A percentile compares a stretch with the other conserved stretches of the same genome.
Conservation (phyloP, 1,284 basidiomycete genomes). For the Cerrena zonata region DNA sequence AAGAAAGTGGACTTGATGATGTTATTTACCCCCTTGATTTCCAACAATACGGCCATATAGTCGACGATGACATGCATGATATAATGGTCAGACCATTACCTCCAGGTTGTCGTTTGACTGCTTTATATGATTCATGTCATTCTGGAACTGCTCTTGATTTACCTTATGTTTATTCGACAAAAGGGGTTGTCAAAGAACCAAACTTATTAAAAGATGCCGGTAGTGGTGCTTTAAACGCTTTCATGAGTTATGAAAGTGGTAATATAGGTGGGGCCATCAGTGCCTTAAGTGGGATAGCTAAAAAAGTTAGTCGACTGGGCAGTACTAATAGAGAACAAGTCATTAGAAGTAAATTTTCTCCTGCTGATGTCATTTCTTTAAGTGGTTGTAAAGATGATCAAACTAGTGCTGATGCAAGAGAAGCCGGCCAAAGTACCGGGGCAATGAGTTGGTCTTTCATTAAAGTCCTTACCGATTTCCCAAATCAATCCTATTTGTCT, state of each 20-base stretch:
- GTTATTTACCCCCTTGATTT: constrained; percentile 69
- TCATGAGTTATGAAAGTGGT: constrained; percentile 1
- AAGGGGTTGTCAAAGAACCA: background rate
- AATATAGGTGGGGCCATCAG: background rate
- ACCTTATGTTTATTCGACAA: constrained; percentile 41
- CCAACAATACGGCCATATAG: constrained; percentile 59
- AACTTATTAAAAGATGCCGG: background rate
- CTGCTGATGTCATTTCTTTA: constrained; percentile 72
- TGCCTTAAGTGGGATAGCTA: constrained; percentile 48
- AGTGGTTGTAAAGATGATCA: constrained; percentile 91
- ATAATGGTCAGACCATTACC: constrained; percentile 54
- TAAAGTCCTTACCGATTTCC: too few relatives aligned
- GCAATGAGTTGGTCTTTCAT: constrained; percentile 90
- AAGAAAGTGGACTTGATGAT: constrained; percentile 65
- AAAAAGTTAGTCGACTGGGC: constrained; percentile 33
- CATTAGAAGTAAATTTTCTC: constrained; percentile 29
- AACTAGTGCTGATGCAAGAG: constrained; percentile 85
- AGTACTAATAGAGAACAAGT: constrained; percentile 41
- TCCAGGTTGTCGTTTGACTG: constrained; percentile 62
- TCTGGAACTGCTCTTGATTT: constrained; percentile 56
- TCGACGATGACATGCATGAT: constrained; percentile 54
- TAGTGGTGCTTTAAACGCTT: constrained; percentile 59
- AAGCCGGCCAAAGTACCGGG: constrained; percentile 78
- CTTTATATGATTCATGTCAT: constrained; percentile 66
- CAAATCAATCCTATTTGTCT: too few relatives aligned